Evolutionary conservation across 2,329 filamentous ascomycete genomes (phyloP).

Genomic region (Aspergillus neotritici): DNA sequence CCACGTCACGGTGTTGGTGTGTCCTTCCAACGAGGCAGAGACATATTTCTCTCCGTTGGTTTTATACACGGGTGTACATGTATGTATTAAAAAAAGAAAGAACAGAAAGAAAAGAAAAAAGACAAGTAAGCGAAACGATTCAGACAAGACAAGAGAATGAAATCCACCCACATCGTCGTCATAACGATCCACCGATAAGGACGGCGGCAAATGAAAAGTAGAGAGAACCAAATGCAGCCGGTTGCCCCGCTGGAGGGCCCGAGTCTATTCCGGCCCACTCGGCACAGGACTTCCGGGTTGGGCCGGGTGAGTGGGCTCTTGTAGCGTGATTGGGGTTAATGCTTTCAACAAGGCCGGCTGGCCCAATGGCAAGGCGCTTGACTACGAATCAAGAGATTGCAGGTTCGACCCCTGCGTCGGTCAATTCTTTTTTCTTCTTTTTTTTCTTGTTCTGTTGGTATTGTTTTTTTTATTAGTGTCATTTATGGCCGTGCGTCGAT

Average conservation of each 20-base stretch:
- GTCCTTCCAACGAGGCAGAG: background rate
- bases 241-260: constrained; percentile 3
- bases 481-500: too few species aligned
- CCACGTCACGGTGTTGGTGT: constrained; percentile 2
- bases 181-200: background rate
- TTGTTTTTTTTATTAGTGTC: background rate
- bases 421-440: constrained; percentile 19
- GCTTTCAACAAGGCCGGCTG: constrained; percentile 6
- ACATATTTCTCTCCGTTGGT: too few species aligned
- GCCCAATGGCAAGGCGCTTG: constrained; percentile 47
- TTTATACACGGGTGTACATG: too few species aligned
- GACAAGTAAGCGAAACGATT: too few species aligned
- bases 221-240: constrained; percentile 1
- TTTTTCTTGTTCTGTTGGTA: background rate
- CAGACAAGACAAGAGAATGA: background rate
- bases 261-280: constrained; percentile 8
- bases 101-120: too few species aligned
- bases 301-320: background rate
- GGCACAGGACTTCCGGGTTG: constrained; percentile 21
- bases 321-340: rapidly evolving
- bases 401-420: constrained; percentile 41
- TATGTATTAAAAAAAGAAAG: too few species aligned
- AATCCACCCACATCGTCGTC: constrained; percentile 1
- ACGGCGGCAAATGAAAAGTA: background rate
- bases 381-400: constrained; percentile 48